Conservation (phyloP, 257 asterid genomes). For the Orobanche coerulescens region DNA sequence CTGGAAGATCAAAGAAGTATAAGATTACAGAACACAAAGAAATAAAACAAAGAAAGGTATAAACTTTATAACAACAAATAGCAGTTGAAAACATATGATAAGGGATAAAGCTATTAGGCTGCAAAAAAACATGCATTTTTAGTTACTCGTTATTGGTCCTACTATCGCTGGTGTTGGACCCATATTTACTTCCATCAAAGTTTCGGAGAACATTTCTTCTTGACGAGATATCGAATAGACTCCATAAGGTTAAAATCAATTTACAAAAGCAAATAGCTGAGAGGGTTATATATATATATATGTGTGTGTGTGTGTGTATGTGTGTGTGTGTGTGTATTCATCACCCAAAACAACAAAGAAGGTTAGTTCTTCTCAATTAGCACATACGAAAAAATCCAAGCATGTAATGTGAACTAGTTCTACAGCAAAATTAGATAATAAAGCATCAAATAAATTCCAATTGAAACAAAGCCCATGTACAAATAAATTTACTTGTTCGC, state of each 20-base stretch:
- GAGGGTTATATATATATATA: too few relatives aligned
- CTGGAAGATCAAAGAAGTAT: constrained; percentile 32
- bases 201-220: neutral
- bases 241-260: neutral
- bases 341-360: neutral
- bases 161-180: neutral
- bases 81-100: neutral
- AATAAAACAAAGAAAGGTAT: neutral
- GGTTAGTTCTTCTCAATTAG: neutral
- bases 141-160: neutral
- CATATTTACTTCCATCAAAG: neutral
- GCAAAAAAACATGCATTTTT: neutral
- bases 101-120: neutral
- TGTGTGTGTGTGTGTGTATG: too few relatives aligned
- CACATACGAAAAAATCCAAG: neutral
- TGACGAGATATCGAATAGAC: neutral
- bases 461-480: neutral
- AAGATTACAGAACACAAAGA: constrained; percentile 3
- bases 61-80: neutral
- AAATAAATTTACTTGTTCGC: constrained; percentile 40
- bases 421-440: neutral
- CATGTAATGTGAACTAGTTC: neutral
- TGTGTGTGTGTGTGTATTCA: too few relatives aligned
- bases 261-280: neutral
- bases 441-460: neutral